phyloP scores from a whole-genome alignment of 2,329 filamentous ascomycete species.

The Pseudomassariella vexata region DNA sequence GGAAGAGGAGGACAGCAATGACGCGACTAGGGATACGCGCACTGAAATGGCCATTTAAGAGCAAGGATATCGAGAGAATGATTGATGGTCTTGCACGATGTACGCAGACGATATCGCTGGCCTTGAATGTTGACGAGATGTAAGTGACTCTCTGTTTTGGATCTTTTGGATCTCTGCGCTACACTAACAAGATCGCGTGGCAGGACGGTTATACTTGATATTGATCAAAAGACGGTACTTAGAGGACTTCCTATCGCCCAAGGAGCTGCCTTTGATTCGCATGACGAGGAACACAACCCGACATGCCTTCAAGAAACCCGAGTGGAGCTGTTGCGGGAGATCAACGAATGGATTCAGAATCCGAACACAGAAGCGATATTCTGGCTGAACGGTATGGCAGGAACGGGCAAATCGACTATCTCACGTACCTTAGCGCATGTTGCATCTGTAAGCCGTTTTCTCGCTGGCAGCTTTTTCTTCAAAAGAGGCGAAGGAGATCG shows the following conservation, averaged over 20 bases:
- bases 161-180: too few species aligned
- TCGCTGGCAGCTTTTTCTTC: slow-evolving; percentile 33
- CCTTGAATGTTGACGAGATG: slow-evolving; percentile 1
- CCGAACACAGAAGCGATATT: neutral
- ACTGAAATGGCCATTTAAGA: slow-evolving; percentile 33
- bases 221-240: too few species aligned
- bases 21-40: slow-evolving; percentile 23
- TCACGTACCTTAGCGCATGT: neutral
- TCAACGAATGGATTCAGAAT: slow-evolving; percentile 11
- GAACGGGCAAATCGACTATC: slow-evolving; percentile 1
- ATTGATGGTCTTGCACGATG: neutral
- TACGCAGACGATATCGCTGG: neutral
- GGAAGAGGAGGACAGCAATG: slow-evolving; percentile 20
- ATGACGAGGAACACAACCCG: slow-evolving; percentile 24
- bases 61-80: slow-evolving; percentile 20
- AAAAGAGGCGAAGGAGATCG: slow-evolving; percentile 33
- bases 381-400: slow-evolving; percentile 5
- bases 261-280: slow-evolving; percentile 26
- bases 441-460: neutral
- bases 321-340: slow-evolving; percentile 22
- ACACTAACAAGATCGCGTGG: too few species aligned
- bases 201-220: too few species aligned
- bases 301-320: slow-evolving; percentile 25
- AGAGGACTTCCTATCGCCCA: too few species aligned
- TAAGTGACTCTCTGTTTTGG: too few species aligned